A percentile compares a stretch with the other conserved stretches of the same genome.
These are phyloP conservation scores for Patellaria atrata DNA, from an alignment of 495 filamentous ascomycete genomes.

Conservation along the genomic window DNA sequence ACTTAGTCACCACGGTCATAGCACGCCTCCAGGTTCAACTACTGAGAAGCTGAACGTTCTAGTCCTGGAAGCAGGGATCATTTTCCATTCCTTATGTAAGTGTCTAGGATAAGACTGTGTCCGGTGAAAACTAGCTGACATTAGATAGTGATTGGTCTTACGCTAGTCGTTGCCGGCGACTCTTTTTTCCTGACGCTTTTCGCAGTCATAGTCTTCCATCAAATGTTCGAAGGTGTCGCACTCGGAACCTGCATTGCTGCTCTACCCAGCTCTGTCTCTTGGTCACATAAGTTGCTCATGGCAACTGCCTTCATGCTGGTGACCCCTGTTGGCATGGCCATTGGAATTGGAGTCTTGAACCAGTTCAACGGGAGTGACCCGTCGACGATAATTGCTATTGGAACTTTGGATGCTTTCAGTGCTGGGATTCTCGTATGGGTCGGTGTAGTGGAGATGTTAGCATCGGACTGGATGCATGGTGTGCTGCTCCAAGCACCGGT, in stretches of 20 bases:
- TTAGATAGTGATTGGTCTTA: conserved; percentile 39
- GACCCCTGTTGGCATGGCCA: conserved; percentile 45
- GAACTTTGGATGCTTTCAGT: conserved; percentile 41
- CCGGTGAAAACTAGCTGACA: not conserved
- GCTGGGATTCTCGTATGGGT: conserved; percentile 48
- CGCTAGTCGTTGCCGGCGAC: conserved; percentile 42
- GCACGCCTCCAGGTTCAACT: conserved; percentile 21
- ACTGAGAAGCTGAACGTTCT: conserved; percentile 42
- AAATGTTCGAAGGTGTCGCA: conserved; percentile 69
- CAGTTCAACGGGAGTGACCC: conserved; percentile 43
- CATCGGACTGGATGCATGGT: conserved; percentile 38
- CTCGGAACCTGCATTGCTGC: conserved; percentile 58
- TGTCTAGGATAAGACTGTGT: not conserved
- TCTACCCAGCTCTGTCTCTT: conserved; percentile 21
- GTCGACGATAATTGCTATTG: conserved; percentile 40
- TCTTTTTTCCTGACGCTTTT: conserved; percentile 41
- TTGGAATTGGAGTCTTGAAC: conserved; percentile 39
- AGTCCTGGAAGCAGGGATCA: conserved; percentile 55
- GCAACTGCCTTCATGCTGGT: conserved; percentile 38
- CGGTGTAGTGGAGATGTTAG: conserved; percentile 46
- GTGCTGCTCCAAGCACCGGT: conserved; percentile 22
- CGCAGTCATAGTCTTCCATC: conserved; percentile 46
- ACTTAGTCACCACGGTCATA: conserved; percentile 19
- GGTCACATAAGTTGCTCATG: conserved; percentile 33
- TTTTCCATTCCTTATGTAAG: conserved; percentile 54